Percentiles rank a stretch among this genome's conserved stretches.
phyloP scores from a whole-genome alignment of 495 filamentous ascomycete species.

The Trichocladium uniseriatum region DNA sequence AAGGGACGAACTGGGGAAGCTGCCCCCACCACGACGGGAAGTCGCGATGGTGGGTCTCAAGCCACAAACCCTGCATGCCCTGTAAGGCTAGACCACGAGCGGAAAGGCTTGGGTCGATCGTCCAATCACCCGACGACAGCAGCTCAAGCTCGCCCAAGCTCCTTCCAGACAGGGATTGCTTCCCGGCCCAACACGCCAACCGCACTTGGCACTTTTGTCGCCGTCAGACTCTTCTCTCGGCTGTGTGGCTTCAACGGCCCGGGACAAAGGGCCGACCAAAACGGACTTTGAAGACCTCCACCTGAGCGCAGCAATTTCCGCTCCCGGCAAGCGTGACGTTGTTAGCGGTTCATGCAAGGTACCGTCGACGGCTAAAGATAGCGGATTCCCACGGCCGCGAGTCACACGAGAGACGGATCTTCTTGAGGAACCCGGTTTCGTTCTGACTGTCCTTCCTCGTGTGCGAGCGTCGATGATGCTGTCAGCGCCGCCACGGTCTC shows the following conservation, averaged over 20 bases:
- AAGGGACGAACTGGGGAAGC: not conserved
- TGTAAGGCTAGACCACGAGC: conserved; percentile 10
- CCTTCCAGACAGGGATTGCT: conserved; percentile 3
- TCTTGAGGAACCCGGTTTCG: not conserved
- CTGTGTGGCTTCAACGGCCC: not conserved
- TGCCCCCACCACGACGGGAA: not conserved
- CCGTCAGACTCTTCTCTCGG: not conserved
- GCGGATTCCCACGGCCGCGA: not conserved
- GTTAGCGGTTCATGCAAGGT: no score
- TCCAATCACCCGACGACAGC: conserved; percentile 13
- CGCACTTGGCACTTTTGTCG: not conserved
- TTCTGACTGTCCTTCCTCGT: not conserved
- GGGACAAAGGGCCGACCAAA: conserved; percentile 1
- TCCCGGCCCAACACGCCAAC: conserved; percentile 2
- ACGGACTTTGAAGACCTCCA: not conserved
- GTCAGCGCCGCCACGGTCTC: not conserved
- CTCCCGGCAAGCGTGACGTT: no score
- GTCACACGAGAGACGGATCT: not conserved
- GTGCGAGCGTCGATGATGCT: not conserved
- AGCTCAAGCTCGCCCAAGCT: conserved; percentile 4
- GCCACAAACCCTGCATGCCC: conserved; percentile 3
- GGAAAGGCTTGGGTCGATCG: not conserved
- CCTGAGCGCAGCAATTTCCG: no score
- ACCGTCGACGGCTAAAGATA: not conserved
- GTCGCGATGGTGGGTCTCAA: conserved; percentile 6